Evolutionary conservation across 441 rosid species (phyloP), one percentile per base, ranked within the genome.

Genomic region (Daphne laureola): DNA sequence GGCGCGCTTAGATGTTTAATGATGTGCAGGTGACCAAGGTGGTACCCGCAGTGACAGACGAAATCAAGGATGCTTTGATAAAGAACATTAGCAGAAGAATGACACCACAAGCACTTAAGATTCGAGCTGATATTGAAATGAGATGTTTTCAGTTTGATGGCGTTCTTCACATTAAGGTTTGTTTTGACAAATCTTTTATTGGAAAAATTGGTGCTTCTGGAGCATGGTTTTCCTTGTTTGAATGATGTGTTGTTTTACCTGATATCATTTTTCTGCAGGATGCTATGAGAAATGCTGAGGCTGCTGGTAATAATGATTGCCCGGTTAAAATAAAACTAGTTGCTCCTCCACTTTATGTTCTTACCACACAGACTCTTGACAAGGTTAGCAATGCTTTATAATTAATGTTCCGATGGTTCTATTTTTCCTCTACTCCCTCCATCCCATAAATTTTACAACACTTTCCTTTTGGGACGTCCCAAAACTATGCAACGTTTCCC

Each of bases 261-360:
- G n/a, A 50, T 14, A 2, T 44, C 13, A 4, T 54, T 44, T 18
- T 17, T 58, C 68, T 65, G 54, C 80, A 94, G 97, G 96, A 85
- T 35, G 91, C 97, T 57, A 90, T 94, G 98, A 69, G 69, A 68
- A 84, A 79, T 66, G 98, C 99, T 55, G 99, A 86, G 79, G 99
- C 98, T 51, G 87, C 80, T 43, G 99, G 99, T 43, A 90, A 82
- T 43, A 77, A 80, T 2, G 90, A 84, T 25, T 90, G 98, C 48
- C 98, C 96, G 16, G 98, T 94, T 49, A 94, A 87, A 72, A 90
- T 94, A 47, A 90, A 94, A 49, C 67, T 87, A 66, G 99, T 90
- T 76, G 99, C 97, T 46, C 95, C 96, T 62, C 99, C 99, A 27
- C 90, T 90, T 36, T 90, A 87, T 76, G 96, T 90, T 63, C 97